Conservation (phyloP, 192 early-diverging fungal genomes). For the Entomortierella chlamydospora region DNA sequence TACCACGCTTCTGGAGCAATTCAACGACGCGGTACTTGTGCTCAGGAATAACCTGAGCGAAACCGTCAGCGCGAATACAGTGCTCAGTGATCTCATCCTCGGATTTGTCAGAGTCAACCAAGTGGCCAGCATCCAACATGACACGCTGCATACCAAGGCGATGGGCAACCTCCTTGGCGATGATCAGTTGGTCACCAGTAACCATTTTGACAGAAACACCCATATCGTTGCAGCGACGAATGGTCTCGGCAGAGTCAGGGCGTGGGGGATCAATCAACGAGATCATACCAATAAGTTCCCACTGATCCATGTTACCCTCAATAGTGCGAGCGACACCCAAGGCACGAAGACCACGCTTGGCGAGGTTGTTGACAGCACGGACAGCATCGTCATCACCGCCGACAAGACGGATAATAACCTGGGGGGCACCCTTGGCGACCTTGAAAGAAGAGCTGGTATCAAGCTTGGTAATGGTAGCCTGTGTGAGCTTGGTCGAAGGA, state of each 20-base stretch:
- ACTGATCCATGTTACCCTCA: constrained; percentile 72
- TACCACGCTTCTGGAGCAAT: constrained; percentile 87
- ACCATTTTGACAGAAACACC: constrained; percentile 92
- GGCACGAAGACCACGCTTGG: constrained; percentile 79
- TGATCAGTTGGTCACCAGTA: constrained; percentile 89
- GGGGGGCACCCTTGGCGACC: constrained; percentile 94
- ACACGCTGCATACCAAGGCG: constrained; percentile 88
- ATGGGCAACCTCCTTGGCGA: constrained; percentile 85
- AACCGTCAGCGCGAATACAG: constrained; percentile 90
- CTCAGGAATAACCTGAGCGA: constrained; percentile 97
- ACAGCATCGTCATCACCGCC: constrained; percentile 87
- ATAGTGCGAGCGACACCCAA: constrained; percentile 89
- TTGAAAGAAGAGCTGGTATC: constrained; percentile 81
- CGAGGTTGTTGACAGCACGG: constrained; percentile 84
- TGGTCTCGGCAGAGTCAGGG: constrained; percentile 84
- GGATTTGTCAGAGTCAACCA: constrained; percentile 78
- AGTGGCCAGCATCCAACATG: constrained; percentile 85
- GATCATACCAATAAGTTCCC: constrained; percentile 85
- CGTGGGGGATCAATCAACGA: constrained; percentile 85
- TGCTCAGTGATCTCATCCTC: constrained; percentile 89
- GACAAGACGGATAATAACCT: constrained; percentile 86
- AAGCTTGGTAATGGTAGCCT: constrained; percentile 80
- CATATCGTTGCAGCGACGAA: constrained; percentile 78
- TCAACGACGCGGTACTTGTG: constrained; percentile 98
- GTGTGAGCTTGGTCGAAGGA: constrained; percentile 87